Evolutionary conservation across 805 yeast species (phyloP), one percentile per base, ranked within the genome.

Genomic region (Yamadazyma olivae): DNA sequence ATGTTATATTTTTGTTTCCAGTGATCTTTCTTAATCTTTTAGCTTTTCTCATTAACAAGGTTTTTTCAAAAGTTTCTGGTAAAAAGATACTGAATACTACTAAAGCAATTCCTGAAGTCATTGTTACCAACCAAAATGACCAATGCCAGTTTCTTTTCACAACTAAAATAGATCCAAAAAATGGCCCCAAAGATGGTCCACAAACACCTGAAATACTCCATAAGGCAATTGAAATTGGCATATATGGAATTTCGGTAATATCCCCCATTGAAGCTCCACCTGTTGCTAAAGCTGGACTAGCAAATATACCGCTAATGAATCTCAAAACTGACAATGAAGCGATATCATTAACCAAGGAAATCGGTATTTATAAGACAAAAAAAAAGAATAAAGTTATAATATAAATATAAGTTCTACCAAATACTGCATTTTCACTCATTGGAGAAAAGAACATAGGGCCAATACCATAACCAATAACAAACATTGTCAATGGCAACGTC

Each of bases 391-490:
- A 53, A 2, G 83, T 67, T 16, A 59, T 31, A 26, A 71, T 61
- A 44, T 77, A 79, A 31, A 76, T 65, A 17, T 64, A 56, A 35
- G 73, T 75, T 43, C 84, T 66, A 14, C 84, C 84, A 37, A 75
- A 51, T 2, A 54, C 50, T 2, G 79, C 75, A 34, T 74, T 64
- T 50, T 80, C 86, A 8, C 81, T 71, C 40, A 79, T 46, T 5
- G 86, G 85, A 0, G 82, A 73, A 33, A 77, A 72, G 2, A 78
- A 39, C 65, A 79, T 63, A 2, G 85, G 83, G 1, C 84, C 84
- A 17, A 77, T 35, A 38, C 80, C 84, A 48, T 79, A 78, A 9
- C 83, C 86, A 20, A 78, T 50, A 12, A 79, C 80, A 44, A 74
- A 80, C 32, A 77, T 41, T 0, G 81, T 61, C 45, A 80, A 60